phyloP scores from a whole-genome alignment of 2,329 filamentous ascomycete species.

The Orbilia brochopaga region DNA sequence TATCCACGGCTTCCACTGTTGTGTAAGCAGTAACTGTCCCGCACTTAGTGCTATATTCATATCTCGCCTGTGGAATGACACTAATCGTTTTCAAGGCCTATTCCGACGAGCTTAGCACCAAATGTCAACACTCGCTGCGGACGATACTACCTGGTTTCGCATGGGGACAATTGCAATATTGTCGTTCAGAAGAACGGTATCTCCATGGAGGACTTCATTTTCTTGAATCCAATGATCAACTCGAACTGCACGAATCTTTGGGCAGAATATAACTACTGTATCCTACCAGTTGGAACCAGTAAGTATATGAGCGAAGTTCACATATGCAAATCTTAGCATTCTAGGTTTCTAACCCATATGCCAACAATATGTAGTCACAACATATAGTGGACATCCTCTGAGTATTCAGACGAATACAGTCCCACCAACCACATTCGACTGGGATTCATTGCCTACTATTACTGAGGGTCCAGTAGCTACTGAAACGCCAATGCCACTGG shows the following conservation, averaged over 20 bases:
- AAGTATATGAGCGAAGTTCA: constrained; percentile 32
- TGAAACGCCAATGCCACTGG: constrained; percentile 48
- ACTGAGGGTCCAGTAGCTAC: constrained; percentile 25
- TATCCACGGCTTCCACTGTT: constrained; percentile 37
- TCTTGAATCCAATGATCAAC: constrained; percentile 40
- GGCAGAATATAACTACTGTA: constrained; percentile 56
- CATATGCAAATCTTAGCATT: constrained; percentile 9
- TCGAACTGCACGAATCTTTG: constrained; percentile 38
- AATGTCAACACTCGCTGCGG: constrained; percentile 55
- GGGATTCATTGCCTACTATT: constrained; percentile 20
- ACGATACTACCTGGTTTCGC: constrained; percentile 55
- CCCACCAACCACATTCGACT: constrained; percentile 29
- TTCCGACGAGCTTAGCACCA: constrained; percentile 54
- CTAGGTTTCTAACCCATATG: constrained; percentile 4
- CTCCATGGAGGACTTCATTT: constrained; percentile 34
- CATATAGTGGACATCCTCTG: constrained; percentile 47
- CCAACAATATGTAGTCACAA: constrained; percentile 36
- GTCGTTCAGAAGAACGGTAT: constrained; percentile 55
- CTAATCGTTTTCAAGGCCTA: constrained; percentile 38
- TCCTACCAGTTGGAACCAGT: constrained; percentile 56
- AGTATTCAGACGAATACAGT: constrained; percentile 34
- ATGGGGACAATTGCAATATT: constrained; percentile 58
- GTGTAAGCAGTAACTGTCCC: constrained; percentile 16
- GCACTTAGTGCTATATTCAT: constrained; percentile 8
- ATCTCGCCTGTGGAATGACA: constrained; percentile 12